These are phyloP conservation scores for Phellopilus nigrolimitatus DNA, from an alignment of 1,284 basidiomycete genomes.

Conservation along the genomic window DNA sequence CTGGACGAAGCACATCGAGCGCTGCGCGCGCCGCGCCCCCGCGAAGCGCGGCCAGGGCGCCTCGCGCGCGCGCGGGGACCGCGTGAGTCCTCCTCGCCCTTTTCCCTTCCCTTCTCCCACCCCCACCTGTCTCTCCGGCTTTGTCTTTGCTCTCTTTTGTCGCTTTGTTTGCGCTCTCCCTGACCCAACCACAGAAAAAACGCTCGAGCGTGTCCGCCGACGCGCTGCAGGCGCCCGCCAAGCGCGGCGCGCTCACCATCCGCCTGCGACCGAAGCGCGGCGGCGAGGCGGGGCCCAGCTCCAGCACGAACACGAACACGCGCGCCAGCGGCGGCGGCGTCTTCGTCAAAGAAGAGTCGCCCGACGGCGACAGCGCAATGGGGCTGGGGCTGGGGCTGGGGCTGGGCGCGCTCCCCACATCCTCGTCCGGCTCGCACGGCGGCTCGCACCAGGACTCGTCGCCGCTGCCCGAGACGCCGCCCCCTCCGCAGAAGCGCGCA, in stretches of 20 bases:
- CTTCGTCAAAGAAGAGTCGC: slow-evolving; percentile 10
- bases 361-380: not conserved
- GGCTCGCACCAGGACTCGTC: no score
- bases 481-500: slow-evolving; percentile 9
- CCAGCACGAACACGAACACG: not conserved
- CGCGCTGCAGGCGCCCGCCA: not conserved
- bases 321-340: not conserved
- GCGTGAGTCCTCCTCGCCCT: not conserved
- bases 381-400: not conserved
- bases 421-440: slow-evolving; percentile 1
- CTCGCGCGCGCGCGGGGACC: slow-evolving; percentile 4
- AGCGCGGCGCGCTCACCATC: slow-evolving; percentile 7
- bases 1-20: slow-evolving; percentile 57
- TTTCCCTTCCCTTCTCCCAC: not conserved
- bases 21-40: slow-evolving; percentile 34
- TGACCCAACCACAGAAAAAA: slow-evolving; percentile 9
- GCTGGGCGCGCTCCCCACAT: no score
- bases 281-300: not conserved
- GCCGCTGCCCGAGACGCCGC: slow-evolving; percentile 4
- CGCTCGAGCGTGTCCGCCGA: slow-evolving; percentile 1
- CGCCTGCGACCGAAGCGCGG: slow-evolving; percentile 3
- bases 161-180: no score
- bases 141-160: no score
- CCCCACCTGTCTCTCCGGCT: not conserved
- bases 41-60: slow-evolving; percentile 11